Base-by-base conservation (phyloP, 2,329 filamentous ascomycete species). In the Sporothrix curviconia region DNA sequence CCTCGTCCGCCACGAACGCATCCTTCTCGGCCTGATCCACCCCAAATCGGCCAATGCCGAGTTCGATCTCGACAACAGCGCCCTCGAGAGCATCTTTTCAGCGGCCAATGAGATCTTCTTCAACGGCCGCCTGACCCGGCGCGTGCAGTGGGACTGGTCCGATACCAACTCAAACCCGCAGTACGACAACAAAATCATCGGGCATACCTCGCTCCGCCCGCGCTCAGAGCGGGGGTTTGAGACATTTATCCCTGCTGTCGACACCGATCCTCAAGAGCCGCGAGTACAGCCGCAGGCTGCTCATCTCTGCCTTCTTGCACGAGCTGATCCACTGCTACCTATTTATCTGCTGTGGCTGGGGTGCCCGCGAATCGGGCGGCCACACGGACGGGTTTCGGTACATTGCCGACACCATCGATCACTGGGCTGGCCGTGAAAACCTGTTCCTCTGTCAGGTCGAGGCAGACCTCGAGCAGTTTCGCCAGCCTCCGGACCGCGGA, bases 241-340 rank as follows among this genome's bases (percentile, higher is more conserved):
- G 68, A 85, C 83, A 1, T 72, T 84, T 25, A 83, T 87, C 51
- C n/a, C 77, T 84, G 4, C 71, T 86, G 12, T 85, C 82, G 4
- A 74, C 76, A 2, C 78, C 81, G 0, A 82, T 86, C 14, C 74
- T 86, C n/a, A 73, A 72, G 39, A 74, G 80, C 61, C 74, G 69
- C 14, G 74, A 72, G 50, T 86, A 83, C 67, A 83, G 82, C 66
- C 72, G 83, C 5, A 74, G 81, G 7, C 72, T 86, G 15, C 74
- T 86, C 56, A 83, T 86, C 50, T 82, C 80, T 7, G 84, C 83
- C 0, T 85, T 87, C 61, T 65, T 87, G 47, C 84, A 86, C 65
- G 84, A 87, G 69, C 77, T 86, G 63, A 83, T 86, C 49, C 83
- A 86, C 69, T 83, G 82, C 68, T 86, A 84, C 65, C 71, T 86